Conservation (phyloP, 202 grass and related monocot genomes). For the Carex sylvatica region DNA sequence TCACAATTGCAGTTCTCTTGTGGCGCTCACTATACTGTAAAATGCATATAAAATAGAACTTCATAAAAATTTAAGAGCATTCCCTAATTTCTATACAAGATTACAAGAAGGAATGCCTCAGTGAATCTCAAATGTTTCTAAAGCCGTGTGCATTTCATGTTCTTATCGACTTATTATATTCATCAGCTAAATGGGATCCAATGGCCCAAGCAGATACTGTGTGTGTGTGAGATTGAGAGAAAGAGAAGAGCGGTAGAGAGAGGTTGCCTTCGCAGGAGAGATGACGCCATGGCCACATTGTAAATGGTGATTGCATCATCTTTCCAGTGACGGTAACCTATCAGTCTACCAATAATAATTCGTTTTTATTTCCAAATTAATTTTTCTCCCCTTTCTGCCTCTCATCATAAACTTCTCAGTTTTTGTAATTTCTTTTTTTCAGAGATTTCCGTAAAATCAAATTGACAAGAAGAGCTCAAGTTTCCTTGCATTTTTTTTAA, state of each 20-base stretch:
- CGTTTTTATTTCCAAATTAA: neutral
- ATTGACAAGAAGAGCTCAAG: too few relatives aligned
- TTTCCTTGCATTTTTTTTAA: too few relatives aligned
- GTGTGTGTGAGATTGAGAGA: neutral
- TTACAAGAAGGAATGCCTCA: neutral
- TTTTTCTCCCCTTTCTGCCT: neutral
- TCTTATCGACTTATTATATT: neutral
- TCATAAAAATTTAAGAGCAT: too few relatives aligned
- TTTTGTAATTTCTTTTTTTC: too few relatives aligned
- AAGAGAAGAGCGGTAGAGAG: neutral
- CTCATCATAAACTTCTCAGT: too few relatives aligned
- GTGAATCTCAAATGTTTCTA: neutral
- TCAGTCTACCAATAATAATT: neutral
- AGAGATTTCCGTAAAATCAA: too few relatives aligned
- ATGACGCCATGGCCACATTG: constrained; percentile 1
- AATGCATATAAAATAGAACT: too few relatives aligned
- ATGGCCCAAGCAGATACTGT: neutral
- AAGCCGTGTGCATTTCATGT: neutral
- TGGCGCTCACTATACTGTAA: too few relatives aligned
- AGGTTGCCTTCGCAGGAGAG: constrained; percentile 26
- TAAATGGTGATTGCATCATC: constrained; percentile 6
- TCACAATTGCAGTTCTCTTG: neutral
- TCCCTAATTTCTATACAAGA: too few relatives aligned
- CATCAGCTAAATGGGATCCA: neutral
- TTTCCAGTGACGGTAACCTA: constrained; percentile 13